These are phyloP conservation scores for Pichia californica DNA, from an alignment of 805 yeast species.

Conservation along the genomic window DNA sequence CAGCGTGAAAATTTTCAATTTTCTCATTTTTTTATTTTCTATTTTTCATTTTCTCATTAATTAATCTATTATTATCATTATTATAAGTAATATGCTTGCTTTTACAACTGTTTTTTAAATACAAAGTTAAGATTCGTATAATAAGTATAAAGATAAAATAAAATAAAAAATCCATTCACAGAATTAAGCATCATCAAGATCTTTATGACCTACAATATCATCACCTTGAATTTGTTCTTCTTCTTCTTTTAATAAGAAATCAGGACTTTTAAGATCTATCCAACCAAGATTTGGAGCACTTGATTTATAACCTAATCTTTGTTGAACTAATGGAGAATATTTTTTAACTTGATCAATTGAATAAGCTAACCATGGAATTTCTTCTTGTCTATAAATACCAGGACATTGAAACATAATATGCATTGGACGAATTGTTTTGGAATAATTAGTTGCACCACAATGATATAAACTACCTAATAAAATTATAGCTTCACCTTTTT, in stretches of 20 bases:
- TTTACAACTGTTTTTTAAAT: no score
- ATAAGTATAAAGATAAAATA: no score
- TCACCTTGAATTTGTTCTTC: no score
- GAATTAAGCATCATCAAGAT: slow-evolving; percentile 12
- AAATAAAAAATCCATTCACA: not conserved
- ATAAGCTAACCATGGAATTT: slow-evolving; percentile 15
- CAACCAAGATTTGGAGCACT: slow-evolving; percentile 16
- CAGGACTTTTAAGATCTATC: slow-evolving; percentile 14
- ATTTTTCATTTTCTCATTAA: no score
- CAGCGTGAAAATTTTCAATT: no score
- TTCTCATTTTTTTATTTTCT: no score
- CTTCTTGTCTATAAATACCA: slow-evolving; percentile 25
- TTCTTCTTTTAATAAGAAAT: slow-evolving; percentile 7
- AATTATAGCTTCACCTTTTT: slow-evolving; percentile 24
- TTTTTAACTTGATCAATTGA: slow-evolving; percentile 14
- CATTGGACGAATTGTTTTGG: slow-evolving; percentile 20
- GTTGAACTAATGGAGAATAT: slow-evolving; percentile 10
- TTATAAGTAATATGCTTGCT: no score
- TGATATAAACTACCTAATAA: slow-evolving; percentile 24
- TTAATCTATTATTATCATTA: no score
- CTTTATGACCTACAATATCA: slow-evolving; percentile 11
- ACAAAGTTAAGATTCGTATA: no score
- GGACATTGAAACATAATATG: slow-evolving; percentile 20
- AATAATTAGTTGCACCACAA: slow-evolving; percentile 23
- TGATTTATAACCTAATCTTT: slow-evolving; percentile 13